These are phyloP conservation scores for Aspergillus nanangensis DNA, from an alignment of 495 filamentous ascomycete genomes.

Conservation along the genomic window DNA sequence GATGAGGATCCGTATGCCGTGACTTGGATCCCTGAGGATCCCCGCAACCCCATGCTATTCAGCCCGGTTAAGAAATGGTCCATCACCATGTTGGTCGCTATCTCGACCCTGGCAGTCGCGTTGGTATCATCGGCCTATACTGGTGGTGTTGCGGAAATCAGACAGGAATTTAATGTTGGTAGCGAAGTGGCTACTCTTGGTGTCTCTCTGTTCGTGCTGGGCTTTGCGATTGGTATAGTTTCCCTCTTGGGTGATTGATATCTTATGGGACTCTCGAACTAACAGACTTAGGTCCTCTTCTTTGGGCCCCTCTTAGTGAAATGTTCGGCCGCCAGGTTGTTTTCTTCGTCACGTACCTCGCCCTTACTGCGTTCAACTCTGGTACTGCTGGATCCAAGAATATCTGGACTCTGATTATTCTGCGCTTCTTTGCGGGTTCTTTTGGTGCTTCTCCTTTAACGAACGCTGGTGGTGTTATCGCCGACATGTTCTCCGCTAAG, in stretches of 20 bases:
- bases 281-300: conserved; percentile 42
- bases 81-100: conserved; percentile 59
- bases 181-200: conserved; percentile 60
- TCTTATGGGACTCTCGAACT: conserved; percentile 27
- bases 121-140: conserved; percentile 75
- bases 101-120: conserved; percentile 68
- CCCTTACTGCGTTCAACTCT: conserved; percentile 65
- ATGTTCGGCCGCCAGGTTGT: conserved; percentile 69
- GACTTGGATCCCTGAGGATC: conserved; percentile 68
- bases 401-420: conserved; percentile 60
- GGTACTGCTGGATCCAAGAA: conserved; percentile 60
- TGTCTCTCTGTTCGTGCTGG: conserved; percentile 70
- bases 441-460: conserved; percentile 72
- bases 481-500: conserved; percentile 64
- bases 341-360: conserved; percentile 59
- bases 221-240: conserved; percentile 59
- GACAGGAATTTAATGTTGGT: conserved; percentile 53
- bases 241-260: neutral
- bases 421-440: conserved; percentile 76
- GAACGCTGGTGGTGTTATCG: conserved; percentile 70
- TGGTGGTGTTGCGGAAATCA: conserved; percentile 62
- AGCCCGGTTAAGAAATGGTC: conserved; percentile 59
- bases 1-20: conserved; percentile 70
- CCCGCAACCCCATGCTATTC: conserved; percentile 69
- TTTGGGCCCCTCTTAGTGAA: conserved; percentile 66